phyloP scores from a whole-genome alignment of 2,329 filamentous ascomycete species.

The Aschersonia sp. region DNA sequence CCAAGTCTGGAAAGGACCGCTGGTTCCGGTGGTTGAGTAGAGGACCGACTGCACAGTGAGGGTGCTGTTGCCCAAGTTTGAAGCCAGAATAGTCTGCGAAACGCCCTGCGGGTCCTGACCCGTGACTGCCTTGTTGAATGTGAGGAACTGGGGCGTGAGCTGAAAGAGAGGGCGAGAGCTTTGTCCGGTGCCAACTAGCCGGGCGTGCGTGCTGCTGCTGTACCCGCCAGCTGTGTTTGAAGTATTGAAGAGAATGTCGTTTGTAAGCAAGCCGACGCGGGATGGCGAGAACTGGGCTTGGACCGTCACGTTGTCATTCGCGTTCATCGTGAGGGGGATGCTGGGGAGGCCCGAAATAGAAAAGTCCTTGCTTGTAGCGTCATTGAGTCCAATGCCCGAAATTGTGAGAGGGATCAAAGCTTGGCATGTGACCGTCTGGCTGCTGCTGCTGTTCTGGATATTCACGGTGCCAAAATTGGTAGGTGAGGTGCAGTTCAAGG shows the following conservation, averaged over 20 bases:
- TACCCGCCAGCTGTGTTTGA: constrained; percentile 31
- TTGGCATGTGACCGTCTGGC: constrained; percentile 26
- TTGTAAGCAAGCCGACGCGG: constrained; percentile 31
- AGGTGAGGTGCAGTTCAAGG: constrained; percentile 37
- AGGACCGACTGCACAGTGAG: constrained; percentile 28
- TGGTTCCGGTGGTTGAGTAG: constrained; percentile 26
- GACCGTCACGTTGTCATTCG: constrained; percentile 26
- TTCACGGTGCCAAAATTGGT: constrained; percentile 30
- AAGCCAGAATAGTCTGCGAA: constrained; percentile 28
- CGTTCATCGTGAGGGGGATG: constrained; percentile 14
- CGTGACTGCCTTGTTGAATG: constrained; percentile 33
- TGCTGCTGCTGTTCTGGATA: constrained; percentile 17
- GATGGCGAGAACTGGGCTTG: constrained; percentile 28
- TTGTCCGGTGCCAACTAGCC: constrained; percentile 32
- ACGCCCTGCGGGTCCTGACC: constrained; percentile 22
- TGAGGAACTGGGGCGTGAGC: constrained; percentile 30
- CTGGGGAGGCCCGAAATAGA: constrained; percentile 19
- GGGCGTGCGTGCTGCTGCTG: constrained; percentile 28
- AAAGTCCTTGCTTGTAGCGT: constrained; percentile 20
- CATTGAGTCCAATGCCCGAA: constrained; percentile 19
- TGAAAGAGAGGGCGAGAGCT: constrained; percentile 29
- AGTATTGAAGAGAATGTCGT: constrained; percentile 30
- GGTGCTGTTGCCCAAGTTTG: constrained; percentile 31
- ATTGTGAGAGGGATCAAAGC: constrained; percentile 29
- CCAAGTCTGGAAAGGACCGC: constrained; percentile 28